Percentiles rank a stretch among this genome's conserved stretches.
phyloP scores from a whole-genome alignment of 768 basidiomycete genomes.

The Leccinum boreale region DNA sequence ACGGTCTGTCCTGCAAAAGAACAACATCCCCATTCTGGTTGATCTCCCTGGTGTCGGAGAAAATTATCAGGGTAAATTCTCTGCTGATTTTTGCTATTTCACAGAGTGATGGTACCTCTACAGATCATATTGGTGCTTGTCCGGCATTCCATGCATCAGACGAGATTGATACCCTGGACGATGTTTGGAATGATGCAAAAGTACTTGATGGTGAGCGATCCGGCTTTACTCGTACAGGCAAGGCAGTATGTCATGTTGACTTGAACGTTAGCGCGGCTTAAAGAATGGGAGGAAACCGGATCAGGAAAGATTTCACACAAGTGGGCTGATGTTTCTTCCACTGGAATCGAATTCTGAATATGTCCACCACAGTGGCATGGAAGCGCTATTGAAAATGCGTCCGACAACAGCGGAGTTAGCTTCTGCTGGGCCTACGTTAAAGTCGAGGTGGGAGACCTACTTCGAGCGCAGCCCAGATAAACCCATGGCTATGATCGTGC shows the following conservation, averaged over 20 bases:
- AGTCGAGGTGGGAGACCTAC: constrained; percentile 47
- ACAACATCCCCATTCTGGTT: constrained; percentile 40
- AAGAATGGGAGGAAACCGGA: too few relatives aligned
- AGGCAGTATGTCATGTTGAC: neutral
- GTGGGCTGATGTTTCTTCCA: too few relatives aligned
- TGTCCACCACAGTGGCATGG: constrained; percentile 39
- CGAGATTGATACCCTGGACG: constrained; percentile 46
- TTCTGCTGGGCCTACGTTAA: constrained; percentile 44
- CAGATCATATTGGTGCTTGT: constrained; percentile 32
- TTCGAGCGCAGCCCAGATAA: constrained; percentile 53
- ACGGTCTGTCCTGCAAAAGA: constrained; percentile 39
- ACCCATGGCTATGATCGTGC: constrained; percentile 43
- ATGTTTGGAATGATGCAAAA: constrained; percentile 36
- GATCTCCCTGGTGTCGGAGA: neutral
- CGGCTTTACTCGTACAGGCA: constrained; percentile 4
- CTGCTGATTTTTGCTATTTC: neutral
- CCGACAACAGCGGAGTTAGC: constrained; percentile 47
- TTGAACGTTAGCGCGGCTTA: constrained; percentile 11
- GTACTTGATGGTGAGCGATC: constrained; percentile 37
- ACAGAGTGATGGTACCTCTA: neutral
- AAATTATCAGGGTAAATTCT: constrained; percentile 40
- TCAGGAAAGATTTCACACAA: too few relatives aligned
- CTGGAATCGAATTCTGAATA: too few relatives aligned
- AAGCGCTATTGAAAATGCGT: constrained; percentile 53
- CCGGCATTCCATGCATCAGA: constrained; percentile 38